A percentile compares a stretch with the other conserved stretches of the same genome.
Evolutionary conservation across 192 early-diverging fungal genomes (phyloP).

Genomic region (Neocallimastix lanati): DNA sequence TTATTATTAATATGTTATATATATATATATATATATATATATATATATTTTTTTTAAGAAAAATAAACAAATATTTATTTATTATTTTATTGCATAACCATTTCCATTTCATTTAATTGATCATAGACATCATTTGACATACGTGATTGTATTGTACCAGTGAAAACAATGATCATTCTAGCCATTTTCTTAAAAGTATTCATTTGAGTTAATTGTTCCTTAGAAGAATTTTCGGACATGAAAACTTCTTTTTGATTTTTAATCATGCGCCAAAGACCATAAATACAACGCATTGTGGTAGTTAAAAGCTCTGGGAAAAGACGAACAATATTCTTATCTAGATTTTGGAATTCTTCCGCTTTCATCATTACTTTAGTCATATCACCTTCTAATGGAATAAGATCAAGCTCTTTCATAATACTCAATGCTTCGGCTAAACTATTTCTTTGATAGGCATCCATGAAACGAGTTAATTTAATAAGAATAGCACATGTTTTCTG

Average conservation of each 20-base stretch:
- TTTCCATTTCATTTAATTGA: constrained; percentile 49
- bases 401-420: constrained; percentile 29
- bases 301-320: constrained; percentile 61
- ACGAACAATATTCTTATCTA: constrained; percentile 49
- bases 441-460: constrained; percentile 19
- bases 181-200: constrained; percentile 34
- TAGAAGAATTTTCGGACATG: constrained; percentile 30
- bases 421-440: constrained; percentile 32
- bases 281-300: constrained; percentile 27
- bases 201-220: constrained; percentile 29
- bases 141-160: constrained; percentile 66
- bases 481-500: constrained; percentile 33
- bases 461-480: constrained; percentile 39
- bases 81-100: constrained; percentile 34
- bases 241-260: constrained; percentile 17
- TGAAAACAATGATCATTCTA: constrained; percentile 57
- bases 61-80: too few relatives aligned
- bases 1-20: too few relatives aligned
- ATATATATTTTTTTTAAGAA: too few relatives aligned
- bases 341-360: constrained; percentile 37
- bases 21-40: too few relatives aligned
- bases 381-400: constrained; percentile 47
- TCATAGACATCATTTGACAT: constrained; percentile 64
- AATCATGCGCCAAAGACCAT: background rate
- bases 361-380: constrained; percentile 30